These are phyloP conservation scores for Candida golubevii DNA, from an alignment of 805 yeast genomes.

Conservation along the genomic window DNA sequence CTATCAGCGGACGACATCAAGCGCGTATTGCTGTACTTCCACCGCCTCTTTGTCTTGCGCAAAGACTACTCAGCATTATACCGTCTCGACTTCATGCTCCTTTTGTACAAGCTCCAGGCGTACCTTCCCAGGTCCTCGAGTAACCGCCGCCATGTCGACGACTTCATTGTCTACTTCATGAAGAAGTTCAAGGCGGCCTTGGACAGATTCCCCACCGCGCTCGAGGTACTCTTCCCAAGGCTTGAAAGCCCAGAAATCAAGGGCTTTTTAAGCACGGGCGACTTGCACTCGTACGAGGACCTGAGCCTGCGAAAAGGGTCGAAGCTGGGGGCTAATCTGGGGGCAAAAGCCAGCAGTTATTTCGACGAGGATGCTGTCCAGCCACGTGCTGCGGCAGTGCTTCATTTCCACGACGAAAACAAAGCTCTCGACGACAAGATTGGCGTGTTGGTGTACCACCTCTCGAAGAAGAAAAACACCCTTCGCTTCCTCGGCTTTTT, in stretches of 20 bases:
- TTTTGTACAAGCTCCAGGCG: conserved; percentile 45
- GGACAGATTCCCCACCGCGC: conserved; percentile 48
- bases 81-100: conserved; percentile 69
- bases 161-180: conserved; percentile 64
- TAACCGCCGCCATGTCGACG: conserved; percentile 56
- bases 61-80: conserved; percentile 57
- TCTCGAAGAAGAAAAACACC: conserved; percentile 38
- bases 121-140: conserved; percentile 44
- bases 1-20: conserved; percentile 57
- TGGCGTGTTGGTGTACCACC: conserved; percentile 46
- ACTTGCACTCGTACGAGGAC: conserved; percentile 27
- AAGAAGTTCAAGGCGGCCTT: conserved; percentile 47
- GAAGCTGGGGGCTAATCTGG: neutral
- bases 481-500: conserved; percentile 41
- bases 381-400: conserved; percentile 32
- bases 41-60: conserved; percentile 57
- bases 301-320: neutral
- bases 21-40: conserved; percentile 64
- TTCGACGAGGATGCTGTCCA: conserved; percentile 16
- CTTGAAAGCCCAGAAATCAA: conserved; percentile 41
- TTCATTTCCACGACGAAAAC: conserved; percentile 29
- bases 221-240: conserved; percentile 68
- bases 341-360: conserved; percentile 11
- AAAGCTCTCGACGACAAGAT: conserved; percentile 43
- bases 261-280: conserved; percentile 61